These are phyloP conservation scores for Gloeopeniophorella convolvens DNA, from an alignment of 768 basidiomycete genomes.

Conservation along the genomic window DNA sequence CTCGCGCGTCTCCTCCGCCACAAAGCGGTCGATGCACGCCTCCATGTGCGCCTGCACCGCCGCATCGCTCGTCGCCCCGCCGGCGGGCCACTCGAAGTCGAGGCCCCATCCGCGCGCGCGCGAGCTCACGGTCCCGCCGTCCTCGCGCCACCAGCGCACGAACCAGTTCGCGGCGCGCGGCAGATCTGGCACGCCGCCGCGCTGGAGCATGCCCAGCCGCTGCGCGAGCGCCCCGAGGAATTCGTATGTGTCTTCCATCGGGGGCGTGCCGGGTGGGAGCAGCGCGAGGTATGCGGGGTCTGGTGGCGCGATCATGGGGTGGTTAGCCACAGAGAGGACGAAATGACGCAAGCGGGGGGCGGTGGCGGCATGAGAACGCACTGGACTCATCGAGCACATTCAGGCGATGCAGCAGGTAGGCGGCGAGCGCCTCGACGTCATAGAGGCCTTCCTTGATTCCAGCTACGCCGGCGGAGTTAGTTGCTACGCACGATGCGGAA, in stretches of 20 bases:
- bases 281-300: conserved; percentile 66
- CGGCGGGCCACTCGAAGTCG: conserved; percentile 63
- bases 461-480: conserved; percentile 38
- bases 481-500: not conserved
- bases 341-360: not conserved
- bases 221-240: conserved; percentile 66
- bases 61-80: conserved; percentile 21
- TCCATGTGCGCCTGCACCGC: conserved; percentile 65
- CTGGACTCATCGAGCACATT: conserved; percentile 70
- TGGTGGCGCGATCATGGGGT: conserved; percentile 25
- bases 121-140: conserved; percentile 41
- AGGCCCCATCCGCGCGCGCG: conserved; percentile 74
- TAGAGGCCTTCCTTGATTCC: conserved; percentile 93
- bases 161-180: conserved; percentile 74
- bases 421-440: conserved; percentile 74
- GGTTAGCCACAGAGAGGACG: not conserved
- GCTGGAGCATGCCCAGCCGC: conserved; percentile 76
- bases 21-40: conserved; percentile 52
- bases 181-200: conserved; percentile 67
- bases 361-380: conserved; percentile 32
- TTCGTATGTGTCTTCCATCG: conserved; percentile 52
- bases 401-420: conserved; percentile 81
- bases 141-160: conserved; percentile 81
- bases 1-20: conserved; percentile 39
- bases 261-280: conserved; percentile 46